Conservation (phyloP, 2,329 filamentous ascomycete species). For the Penicillium italicum region DNA sequence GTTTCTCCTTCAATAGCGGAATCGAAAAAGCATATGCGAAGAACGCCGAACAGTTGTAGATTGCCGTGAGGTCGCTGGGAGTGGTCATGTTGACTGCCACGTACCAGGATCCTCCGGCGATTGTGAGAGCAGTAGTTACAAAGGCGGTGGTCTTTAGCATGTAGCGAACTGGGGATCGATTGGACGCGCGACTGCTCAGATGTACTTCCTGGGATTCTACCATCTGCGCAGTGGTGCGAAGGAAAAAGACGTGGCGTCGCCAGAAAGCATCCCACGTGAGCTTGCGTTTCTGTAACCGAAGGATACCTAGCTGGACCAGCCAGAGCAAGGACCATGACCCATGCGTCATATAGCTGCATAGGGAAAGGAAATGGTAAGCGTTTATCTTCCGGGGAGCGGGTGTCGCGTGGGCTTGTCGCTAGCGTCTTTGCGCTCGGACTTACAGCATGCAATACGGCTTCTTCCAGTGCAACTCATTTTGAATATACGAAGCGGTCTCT, state of each 20-base stretch:
- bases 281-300: constrained; percentile 74
- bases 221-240: constrained; percentile 73
- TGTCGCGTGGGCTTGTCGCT: constrained; percentile 4
- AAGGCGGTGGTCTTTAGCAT: constrained; percentile 74
- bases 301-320: constrained; percentile 75
- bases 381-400: constrained; percentile 3
- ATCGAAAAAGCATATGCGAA: constrained; percentile 98
- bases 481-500: constrained; percentile 91
- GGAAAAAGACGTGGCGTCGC: constrained; percentile 63
- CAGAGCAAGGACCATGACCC: constrained; percentile 89
- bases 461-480: constrained; percentile 87
- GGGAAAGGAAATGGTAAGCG: constrained; percentile 14
- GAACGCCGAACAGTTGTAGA: constrained; percentile 99
- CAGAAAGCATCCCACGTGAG: constrained; percentile 83
- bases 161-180: constrained; percentile 61
- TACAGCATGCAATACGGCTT: constrained; percentile 99
- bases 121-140: constrained; percentile 78
- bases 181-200: constrained; percentile 44
- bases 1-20: constrained; percentile 77
- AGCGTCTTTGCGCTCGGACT: constrained; percentile 25
- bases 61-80: constrained; percentile 88
- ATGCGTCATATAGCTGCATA: constrained; percentile 73
- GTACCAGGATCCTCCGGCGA: constrained; percentile 94
- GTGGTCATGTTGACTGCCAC: constrained; percentile 90
- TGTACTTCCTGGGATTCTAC: constrained; percentile 75